Base-by-base conservation (phyloP, 768 basidiomycete species). In the Crassisporium funariophilum region DNA sequence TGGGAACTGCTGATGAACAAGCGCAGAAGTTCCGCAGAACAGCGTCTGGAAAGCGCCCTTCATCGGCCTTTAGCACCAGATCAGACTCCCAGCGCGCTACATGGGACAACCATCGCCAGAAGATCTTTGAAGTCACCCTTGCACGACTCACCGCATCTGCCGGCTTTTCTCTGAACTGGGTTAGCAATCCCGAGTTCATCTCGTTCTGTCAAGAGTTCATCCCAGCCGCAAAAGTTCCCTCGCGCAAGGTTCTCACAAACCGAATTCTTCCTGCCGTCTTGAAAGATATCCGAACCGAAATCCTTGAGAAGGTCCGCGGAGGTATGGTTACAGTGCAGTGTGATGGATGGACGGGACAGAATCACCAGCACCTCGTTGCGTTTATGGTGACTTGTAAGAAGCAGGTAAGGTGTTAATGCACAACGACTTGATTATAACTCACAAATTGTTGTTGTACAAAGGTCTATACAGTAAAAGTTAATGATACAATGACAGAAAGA, bases 291-390 rank as follows among this genome's bases (percentile, higher is more conserved):
- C 39, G 31, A 4, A 49, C 31, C 1, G 24, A 44, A 5, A 36
- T 40, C 0, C 33, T 44, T 4, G 10, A 41, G 2, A 31, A 41
- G 7, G 37, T 38, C 4, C 27, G 16, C 15, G 63, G 65, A 4
- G 25, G 39, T 1, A 24, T 55, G 11, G 61, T 37, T 5, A 71
- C 65, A 2, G 13, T 65, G 17, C 69, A 72, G 49, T 56, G 52
- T 33, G 67, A 71, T 60, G 66, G 71, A 7, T 72, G 69, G 71
- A 65, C 60, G 4, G 70, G 67, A 0, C 5, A 47, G 8, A 71
- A 72, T 38, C 22, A 47, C 27, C 54, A 61, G 21, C 70, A 68
- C 49, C 44, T 66, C 7, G 43, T 68, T 52, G 70, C 59, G 6
- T 70, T 67, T 34, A 69, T 71, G 64, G 47, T 66, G 13, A 58